Evolutionary conservation across 1,284 basidiomycete genomes (phyloP).

Genomic region (Moesziomyces antarcticus): DNA sequence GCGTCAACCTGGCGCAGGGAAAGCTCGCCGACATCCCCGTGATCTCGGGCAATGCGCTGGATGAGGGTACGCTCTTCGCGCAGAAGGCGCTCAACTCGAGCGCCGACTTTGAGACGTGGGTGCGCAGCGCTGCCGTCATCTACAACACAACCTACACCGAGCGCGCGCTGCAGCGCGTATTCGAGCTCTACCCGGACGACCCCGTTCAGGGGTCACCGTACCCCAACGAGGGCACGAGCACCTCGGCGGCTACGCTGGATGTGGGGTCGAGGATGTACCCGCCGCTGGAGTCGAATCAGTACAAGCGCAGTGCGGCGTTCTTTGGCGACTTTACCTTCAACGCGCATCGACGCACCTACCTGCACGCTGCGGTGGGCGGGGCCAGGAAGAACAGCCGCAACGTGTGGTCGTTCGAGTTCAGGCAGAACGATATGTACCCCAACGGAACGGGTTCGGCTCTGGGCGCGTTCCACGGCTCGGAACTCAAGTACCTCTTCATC

Average conservation of each 20-base stretch:
- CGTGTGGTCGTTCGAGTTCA: conserved; percentile 28
- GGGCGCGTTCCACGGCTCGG: conserved; percentile 28
- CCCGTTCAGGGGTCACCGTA: conserved; percentile 34
- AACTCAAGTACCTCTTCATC: conserved; percentile 33
- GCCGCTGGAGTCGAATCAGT: conserved; percentile 27
- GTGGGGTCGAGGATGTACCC: conserved; percentile 16
- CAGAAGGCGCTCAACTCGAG: conserved; percentile 22
- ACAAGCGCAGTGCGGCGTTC: conserved; percentile 27
- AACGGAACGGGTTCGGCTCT: conserved; percentile 20
- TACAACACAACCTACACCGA: conserved; percentile 41
- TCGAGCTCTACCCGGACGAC: conserved; percentile 30
- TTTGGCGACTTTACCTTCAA: conserved; percentile 45
- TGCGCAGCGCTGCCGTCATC: conserved; percentile 19
- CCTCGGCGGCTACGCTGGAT: conserved; percentile 15
- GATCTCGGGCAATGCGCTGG: conserved; percentile 43
- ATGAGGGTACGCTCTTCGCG: conserved; percentile 43
- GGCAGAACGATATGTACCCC: conserved; percentile 33
- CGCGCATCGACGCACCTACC: conserved; percentile 26
- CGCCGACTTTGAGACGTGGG: conserved; percentile 24
- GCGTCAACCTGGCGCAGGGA: conserved; percentile 22
- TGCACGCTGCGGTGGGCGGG: conserved; percentile 2
- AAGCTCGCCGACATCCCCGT: conserved; percentile 46
- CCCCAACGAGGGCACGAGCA: conserved; percentile 29
- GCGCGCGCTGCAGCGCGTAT: conserved; percentile 21
- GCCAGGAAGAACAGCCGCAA: conserved; percentile 23